Conservation (phyloP, 257 asterid species). For the Mentha longifolia region DNA sequence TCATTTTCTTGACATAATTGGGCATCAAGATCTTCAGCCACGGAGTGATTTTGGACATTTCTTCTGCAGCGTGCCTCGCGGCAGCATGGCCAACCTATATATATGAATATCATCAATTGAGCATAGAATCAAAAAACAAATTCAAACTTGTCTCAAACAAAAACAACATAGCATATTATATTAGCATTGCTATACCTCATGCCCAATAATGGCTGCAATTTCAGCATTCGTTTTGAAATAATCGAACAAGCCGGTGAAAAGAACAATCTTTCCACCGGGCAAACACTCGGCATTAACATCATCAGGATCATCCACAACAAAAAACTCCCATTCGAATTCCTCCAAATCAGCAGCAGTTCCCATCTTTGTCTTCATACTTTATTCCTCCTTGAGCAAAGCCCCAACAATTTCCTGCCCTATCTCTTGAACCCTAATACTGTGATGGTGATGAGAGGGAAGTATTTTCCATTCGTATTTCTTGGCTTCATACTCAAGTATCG, state of each 20-base stretch:
- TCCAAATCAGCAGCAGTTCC: too few relatives aligned
- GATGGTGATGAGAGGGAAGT: too few relatives aligned
- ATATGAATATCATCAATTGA: too few relatives aligned
- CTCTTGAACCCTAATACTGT: too few relatives aligned
- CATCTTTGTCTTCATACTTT: too few relatives aligned
- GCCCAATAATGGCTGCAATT: constrained; percentile 81
- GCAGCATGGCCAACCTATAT: constrained; percentile 86
- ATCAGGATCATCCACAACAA: constrained; percentile 72
- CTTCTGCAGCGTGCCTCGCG: constrained; percentile 89
- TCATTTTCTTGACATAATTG: constrained; percentile 80
- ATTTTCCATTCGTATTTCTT: too few relatives aligned
- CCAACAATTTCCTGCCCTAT: too few relatives aligned
- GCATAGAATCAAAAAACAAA: not conserved
- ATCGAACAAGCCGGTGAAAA: constrained; percentile 85
- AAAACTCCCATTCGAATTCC: constrained; percentile 79
- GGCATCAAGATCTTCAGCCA: constrained; percentile 83
- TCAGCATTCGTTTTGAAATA: constrained; percentile 84
- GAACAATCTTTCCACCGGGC: constrained; percentile 99
- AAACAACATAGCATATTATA: too few relatives aligned
- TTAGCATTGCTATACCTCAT: too few relatives aligned
- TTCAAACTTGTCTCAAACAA: not conserved
- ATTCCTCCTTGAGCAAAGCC: too few relatives aligned
- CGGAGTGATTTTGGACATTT: constrained; percentile 69
- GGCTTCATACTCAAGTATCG: too few relatives aligned
- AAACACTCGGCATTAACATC: constrained; percentile 75